Evolutionary conservation across 139 green algal genomes (phyloP).

Genomic region (Ulvella scutata): DNA sequence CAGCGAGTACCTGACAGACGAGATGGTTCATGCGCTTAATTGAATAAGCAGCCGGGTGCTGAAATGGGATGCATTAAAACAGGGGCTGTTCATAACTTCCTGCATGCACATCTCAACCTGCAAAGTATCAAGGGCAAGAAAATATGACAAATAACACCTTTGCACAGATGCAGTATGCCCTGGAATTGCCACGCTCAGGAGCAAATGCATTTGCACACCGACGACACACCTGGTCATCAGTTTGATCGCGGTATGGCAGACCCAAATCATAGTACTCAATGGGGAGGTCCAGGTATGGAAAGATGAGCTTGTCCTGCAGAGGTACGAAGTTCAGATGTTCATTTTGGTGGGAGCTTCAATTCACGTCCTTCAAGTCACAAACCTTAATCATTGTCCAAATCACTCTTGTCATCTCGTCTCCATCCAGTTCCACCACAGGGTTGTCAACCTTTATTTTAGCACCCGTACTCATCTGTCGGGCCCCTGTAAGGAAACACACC

Average conservation of each 20-base stretch:
- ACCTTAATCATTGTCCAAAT: constrained; percentile 91
- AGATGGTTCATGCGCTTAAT: no score
- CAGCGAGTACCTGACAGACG: no score
- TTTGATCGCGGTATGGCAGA: constrained; percentile 60
- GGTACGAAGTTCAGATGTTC: no score
- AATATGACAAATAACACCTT: neutral
- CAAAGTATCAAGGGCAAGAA: no score
- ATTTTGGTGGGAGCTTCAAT: no score
- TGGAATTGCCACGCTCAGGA: neutral
- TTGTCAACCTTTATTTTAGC: constrained; percentile 73
- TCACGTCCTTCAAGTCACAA: no score
- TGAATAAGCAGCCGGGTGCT: no score
- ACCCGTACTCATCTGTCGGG: neutral
- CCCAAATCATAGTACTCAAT: constrained; percentile 90
- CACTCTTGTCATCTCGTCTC: constrained; percentile 87
- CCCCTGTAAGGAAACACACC: no score
- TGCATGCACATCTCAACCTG: no score
- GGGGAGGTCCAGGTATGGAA: constrained; percentile 85
- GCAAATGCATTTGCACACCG: neutral
- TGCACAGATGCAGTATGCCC: constrained; percentile 2
- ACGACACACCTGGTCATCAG: constrained; percentile 67
- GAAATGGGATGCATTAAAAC: no score
- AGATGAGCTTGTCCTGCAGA: constrained; percentile 71
- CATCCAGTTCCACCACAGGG: constrained; percentile 89
- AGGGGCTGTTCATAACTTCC: no score